These are phyloP conservation scores for Neltuma alba DNA, from an alignment of 306 rosid species.

Conservation along the genomic window DNA sequence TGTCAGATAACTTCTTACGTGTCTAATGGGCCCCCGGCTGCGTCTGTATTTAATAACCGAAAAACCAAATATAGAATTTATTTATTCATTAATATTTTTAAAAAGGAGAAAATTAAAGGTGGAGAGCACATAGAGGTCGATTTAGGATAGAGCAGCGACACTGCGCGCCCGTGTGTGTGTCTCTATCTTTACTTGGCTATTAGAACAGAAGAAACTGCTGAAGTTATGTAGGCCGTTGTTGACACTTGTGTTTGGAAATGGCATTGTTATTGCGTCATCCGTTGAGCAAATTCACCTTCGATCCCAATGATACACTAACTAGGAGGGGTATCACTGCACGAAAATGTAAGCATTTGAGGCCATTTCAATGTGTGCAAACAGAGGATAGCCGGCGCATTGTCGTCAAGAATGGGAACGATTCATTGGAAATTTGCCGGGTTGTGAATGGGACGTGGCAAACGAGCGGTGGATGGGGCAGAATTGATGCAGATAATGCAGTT, in stretches of 20 bases:
- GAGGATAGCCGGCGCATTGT: constrained; percentile 42
- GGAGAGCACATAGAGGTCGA: constrained; percentile 14
- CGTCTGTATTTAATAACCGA: not conserved
- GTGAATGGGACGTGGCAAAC: constrained; percentile 95
- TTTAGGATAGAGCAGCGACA: constrained; percentile 27
- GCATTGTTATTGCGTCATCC: constrained; percentile 48
- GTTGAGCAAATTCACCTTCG: constrained; percentile 43
- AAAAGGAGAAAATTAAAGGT: constrained; percentile 20
- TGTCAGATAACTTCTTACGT: not conserved
- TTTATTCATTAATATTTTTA: not conserved
- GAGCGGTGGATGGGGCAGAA: constrained; percentile 85
- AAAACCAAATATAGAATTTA: not conserved
- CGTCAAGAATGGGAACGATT: constrained; percentile 66
- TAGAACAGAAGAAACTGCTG: constrained; percentile 7
- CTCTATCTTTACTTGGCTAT: not conserved
- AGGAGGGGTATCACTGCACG: constrained; percentile 29
- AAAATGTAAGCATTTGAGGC: constrained; percentile 35
- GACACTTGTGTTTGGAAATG: constrained; percentile 45
- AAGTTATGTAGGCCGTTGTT: not conserved
- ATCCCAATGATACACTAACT: constrained; percentile 28
- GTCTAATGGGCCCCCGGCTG: not conserved
- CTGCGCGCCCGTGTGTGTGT: not conserved
- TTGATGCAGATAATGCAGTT: constrained; percentile 66
- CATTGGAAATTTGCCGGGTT: constrained; percentile 68
- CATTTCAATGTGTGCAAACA: constrained; percentile 49